Evolutionary conservation across 176 grass and related monocot species (phyloP), one percentile per base, ranked within the genome.

Genomic region (Avena eriantha): DNA sequence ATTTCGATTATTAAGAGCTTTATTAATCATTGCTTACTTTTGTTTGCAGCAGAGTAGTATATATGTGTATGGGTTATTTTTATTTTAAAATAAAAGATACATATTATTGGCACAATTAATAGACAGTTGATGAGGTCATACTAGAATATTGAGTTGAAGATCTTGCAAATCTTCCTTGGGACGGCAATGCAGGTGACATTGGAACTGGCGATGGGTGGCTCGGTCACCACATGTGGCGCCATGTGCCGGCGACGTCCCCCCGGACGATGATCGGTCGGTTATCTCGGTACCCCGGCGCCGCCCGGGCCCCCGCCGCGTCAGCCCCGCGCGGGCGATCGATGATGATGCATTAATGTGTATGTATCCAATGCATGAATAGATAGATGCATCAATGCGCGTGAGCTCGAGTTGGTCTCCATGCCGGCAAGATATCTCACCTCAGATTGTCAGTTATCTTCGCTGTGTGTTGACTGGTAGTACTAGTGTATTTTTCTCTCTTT

Each of bases 181-280:
- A 65, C 67, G 75, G 87, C 75, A 31, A 76, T 76, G 73, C 41
- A 73, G 69, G 69, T 47, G 54, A 65, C 22, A 35, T 58, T 17
- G 87, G 54, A 84, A 79, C 34, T 41, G 85, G 39, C 21, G 47
- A 61, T 21, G 68, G 70, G 35, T 69, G 61, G 61, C 60, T 73
- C 7, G 74, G 53, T 85, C 6, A 41, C 4, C 87, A 85, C 87
- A 89, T 80, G 87, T 80, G 87, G 55, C 55, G 87, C 87, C 87
- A 89, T 89, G 87, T 89, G 87, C 86, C 53, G 41, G 45, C 21
- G 65, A 43, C 74, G 10, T 3, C 81, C 29, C 51, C 75, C 45
- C 21, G 65, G 81, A 64, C 46, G 82, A 80, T 75, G 81, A 65
- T 80, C 82, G 29, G 33, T 89, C 76, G 64, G 60, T 49, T 31